Percentiles rank a stretch among this genome's conserved stretches.
Conservation (phyloP, 495 filamentous ascomycete species). For the Aspergillus carlsbadensis region DNA sequence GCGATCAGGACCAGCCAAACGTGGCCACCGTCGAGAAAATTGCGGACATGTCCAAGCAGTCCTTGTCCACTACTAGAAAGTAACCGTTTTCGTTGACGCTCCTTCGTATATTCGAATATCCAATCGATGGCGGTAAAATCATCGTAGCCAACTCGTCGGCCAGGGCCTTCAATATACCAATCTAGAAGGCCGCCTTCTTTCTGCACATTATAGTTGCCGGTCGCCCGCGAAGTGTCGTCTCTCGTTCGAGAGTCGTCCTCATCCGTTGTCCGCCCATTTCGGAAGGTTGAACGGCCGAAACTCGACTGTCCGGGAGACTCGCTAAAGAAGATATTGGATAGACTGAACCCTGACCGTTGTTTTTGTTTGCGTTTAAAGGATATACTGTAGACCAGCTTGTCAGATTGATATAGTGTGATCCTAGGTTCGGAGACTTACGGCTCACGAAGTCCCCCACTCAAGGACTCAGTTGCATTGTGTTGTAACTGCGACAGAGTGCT, state of each 20-base stretch:
- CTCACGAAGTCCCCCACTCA: conserved; percentile 47
- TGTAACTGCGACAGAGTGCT: conserved; percentile 2
- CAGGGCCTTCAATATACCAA: conserved; percentile 91
- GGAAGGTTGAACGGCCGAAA: conserved; percentile 22
- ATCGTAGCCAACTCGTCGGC: conserved; percentile 89
- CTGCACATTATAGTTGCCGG: conserved; percentile 38
- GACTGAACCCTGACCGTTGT: conserved; percentile 53
- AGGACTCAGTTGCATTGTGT: conserved; percentile 43
- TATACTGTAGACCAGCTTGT: conserved; percentile 47
- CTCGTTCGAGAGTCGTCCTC: conserved; percentile 8
- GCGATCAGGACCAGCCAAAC: conserved; percentile 85
- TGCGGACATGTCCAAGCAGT: conserved; percentile 67
- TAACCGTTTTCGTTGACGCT: conserved; percentile 79
- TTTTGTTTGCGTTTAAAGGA: conserved; percentile 86
- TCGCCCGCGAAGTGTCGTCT: conserved; percentile 27
- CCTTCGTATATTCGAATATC: conserved; percentile 99
- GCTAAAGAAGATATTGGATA: conserved; percentile 51
- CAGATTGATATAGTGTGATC: not conserved
- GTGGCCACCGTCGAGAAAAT: conserved; percentile 79
- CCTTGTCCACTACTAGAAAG: conserved; percentile 70
- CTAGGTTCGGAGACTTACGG: conserved; percentile 30
- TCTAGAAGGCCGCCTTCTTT: conserved; percentile 71
- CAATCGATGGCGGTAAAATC: conserved; percentile 98
- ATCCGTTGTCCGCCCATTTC: conserved; percentile 21
- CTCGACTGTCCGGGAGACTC: conserved; percentile 22